These are phyloP conservation scores for Pulveroboletus frians DNA, from an alignment of 768 basidiomycete species.

Conservation along the genomic window DNA sequence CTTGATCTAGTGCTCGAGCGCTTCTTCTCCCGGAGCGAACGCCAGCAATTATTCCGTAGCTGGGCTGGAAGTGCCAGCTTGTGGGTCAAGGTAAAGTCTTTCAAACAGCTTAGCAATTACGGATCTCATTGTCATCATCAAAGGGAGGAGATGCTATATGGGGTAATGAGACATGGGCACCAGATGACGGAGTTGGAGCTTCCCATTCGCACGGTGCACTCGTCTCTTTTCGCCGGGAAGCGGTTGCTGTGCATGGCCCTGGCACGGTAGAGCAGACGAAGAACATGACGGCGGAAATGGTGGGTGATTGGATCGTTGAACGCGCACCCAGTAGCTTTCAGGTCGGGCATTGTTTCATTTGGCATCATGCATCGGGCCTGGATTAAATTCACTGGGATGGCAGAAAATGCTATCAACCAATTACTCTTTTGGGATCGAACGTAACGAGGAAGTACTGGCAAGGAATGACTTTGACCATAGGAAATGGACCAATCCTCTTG, in stretches of 20 bases:
- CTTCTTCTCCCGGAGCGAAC: constrained; percentile 88
- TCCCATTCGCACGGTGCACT: constrained; percentile 74
- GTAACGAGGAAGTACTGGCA: constrained; percentile 56
- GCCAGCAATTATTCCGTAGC: constrained; percentile 83
- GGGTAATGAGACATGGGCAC: constrained; percentile 71
- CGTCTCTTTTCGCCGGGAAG: constrained; percentile 63
- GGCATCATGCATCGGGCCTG: neutral
- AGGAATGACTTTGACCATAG: constrained; percentile 66
- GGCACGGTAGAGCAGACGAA: constrained; percentile 18
- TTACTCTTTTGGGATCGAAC: constrained; percentile 87
- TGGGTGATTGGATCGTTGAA: constrained; percentile 72
- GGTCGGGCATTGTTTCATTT: constrained; percentile 34
- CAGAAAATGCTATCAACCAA: constrained; percentile 77
- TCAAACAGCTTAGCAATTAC: neutral
- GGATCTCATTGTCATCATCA: neutral
- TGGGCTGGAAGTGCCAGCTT: constrained; percentile 94
- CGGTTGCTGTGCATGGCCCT: neutral
- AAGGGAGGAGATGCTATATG: constrained; percentile 82
- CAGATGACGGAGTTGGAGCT: constrained; percentile 61
- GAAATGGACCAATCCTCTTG: constrained; percentile 93
- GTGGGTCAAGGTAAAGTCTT: constrained; percentile 82
- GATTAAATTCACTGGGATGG: neutral
- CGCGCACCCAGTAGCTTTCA: constrained; percentile 83
- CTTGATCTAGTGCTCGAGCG: constrained; percentile 59
- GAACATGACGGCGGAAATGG: constrained; percentile 79